phyloP scores from a whole-genome alignment of 805 yeast genomes.

The Metschnikowia cubensis region DNA sequence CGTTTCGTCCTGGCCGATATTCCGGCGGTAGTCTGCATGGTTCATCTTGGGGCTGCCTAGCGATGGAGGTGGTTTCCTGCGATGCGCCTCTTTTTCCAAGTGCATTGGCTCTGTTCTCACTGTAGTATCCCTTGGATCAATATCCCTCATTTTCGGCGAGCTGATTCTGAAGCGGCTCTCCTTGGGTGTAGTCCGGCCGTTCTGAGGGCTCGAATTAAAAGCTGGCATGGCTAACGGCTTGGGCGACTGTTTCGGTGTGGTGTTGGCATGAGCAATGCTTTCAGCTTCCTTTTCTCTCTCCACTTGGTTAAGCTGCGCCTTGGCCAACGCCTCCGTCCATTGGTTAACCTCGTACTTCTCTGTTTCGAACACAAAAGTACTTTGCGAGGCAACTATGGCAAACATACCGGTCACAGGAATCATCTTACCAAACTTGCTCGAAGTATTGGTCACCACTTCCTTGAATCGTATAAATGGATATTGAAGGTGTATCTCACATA shows the following conservation, averaged over 20 bases:
- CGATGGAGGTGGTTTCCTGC: slow-evolving; percentile 8
- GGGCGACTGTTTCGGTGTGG: slow-evolving; percentile 8
- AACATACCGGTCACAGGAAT: slow-evolving; percentile 44
- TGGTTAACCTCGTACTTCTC: slow-evolving; percentile 45
- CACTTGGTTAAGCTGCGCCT: slow-evolving; percentile 21
- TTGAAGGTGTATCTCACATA: slow-evolving; percentile 51
- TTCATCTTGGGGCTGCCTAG: slow-evolving; percentile 21
- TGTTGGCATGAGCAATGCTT: neutral
- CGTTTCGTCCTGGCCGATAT: slow-evolving; percentile 21
- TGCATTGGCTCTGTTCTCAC: neutral
- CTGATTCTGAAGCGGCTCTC: neutral
- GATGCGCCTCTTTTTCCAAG: slow-evolving; percentile 3
- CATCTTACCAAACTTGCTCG: slow-evolving; percentile 27
- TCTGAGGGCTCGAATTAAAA: slow-evolving; percentile 4
- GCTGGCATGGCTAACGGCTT: slow-evolving; percentile 10
- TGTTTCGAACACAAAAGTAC: slow-evolving; percentile 55
- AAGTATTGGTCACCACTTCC: slow-evolving; percentile 46
- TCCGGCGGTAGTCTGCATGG: slow-evolving; percentile 12
- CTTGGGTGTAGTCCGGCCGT: slow-evolving; percentile 1
- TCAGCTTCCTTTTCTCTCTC: slow-evolving; percentile 16
- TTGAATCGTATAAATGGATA: slow-evolving; percentile 53
- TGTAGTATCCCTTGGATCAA: neutral
- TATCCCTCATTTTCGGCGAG: neutral
- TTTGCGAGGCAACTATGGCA: slow-evolving; percentile 52
- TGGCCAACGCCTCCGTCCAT: slow-evolving; percentile 41